These are phyloP conservation scores for Neofusicoccum kwambonambiense DNA, from an alignment of 2,329 filamentous ascomycete species.

Conservation along the genomic window DNA sequence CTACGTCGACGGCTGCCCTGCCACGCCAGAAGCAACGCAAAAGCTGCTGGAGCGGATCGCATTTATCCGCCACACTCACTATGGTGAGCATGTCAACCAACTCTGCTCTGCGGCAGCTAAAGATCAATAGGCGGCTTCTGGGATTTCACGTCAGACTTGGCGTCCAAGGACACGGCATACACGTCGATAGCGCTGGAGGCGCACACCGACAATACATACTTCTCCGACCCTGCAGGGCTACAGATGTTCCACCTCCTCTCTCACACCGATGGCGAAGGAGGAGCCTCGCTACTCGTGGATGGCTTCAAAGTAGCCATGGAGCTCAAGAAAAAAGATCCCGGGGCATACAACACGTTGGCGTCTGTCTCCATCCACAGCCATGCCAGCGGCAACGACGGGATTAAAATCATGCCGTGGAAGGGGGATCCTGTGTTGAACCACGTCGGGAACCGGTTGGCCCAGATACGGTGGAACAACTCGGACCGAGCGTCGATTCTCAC, in stretches of 20 bases:
- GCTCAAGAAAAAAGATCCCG: conserved; percentile 54
- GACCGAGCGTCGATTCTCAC: conserved; percentile 71
- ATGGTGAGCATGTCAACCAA: conserved; percentile 59
- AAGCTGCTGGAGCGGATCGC: conserved; percentile 76
- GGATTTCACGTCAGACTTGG: conserved; percentile 87
- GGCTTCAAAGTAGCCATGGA: conserved; percentile 70
- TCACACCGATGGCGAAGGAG: conserved; percentile 68
- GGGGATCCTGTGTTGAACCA: conserved; percentile 71
- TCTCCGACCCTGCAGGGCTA: conserved; percentile 84
- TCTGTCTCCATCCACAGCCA: conserved; percentile 68
- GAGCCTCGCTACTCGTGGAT: conserved; percentile 79
- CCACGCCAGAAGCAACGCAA: conserved; percentile 69
- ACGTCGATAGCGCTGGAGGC: conserved; percentile 78
- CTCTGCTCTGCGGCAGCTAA: not conserved
- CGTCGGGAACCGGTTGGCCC: conserved; percentile 50
- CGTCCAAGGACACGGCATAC: conserved; percentile 87
- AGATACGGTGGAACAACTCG: conserved; percentile 90
- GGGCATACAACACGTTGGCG: conserved; percentile 59
- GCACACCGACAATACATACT: conserved; percentile 96
- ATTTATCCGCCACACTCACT: conserved; percentile 87
- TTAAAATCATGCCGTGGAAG: conserved; percentile 71
- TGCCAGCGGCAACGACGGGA: conserved; percentile 81
- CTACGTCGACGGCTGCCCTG: conserved; percentile 70
- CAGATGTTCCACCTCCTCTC: conserved; percentile 92
- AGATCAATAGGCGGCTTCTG: conserved; percentile 59